phyloP scores from a whole-genome alignment of 2,329 filamentous ascomycete genomes.

The Talaromyces amestolkiae region DNA sequence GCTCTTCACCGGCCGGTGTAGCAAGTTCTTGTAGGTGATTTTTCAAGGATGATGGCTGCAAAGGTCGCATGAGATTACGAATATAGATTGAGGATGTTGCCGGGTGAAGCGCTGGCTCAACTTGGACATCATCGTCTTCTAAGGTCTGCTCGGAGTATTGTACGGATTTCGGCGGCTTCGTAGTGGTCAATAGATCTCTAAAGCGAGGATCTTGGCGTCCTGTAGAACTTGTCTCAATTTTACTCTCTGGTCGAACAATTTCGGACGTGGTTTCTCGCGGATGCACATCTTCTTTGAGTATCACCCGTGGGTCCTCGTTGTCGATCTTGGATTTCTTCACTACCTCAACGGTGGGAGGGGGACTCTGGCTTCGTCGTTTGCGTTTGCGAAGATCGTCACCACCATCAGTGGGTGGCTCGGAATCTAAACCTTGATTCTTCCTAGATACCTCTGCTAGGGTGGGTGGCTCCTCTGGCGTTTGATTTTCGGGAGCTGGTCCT shows the following conservation, averaged over 20 bases:
- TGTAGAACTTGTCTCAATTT: background rate
- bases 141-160: conserved; percentile 29
- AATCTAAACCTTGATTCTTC: conserved; percentile 29
- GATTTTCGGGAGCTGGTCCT: background rate
- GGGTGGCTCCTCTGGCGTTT: background rate
- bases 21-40: conserved; percentile 70
- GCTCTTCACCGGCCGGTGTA: conserved; percentile 52
- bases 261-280: background rate
- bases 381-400: conserved; percentile 61
- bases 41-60: conserved; percentile 66
- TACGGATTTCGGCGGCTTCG: conserved; percentile 26
- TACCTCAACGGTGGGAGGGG: conserved; percentile 55
- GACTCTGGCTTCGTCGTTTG: conserved; percentile 65
- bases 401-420: conserved; percentile 31
- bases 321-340: conserved; percentile 57
- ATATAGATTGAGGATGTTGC: conserved; percentile 82
- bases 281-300: conserved; percentile 32
- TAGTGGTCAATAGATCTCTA: conserved; percentile 47
- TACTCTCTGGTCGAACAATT: background rate
- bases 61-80: conserved; percentile 81
- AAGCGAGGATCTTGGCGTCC: conserved; percentile 46
- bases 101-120: conserved; percentile 63
- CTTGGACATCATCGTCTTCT: conserved; percentile 38
- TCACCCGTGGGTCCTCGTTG: conserved; percentile 40
- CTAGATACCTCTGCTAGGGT: conserved; percentile 22